Conservation (phyloP, 225 moss, liverwort and hornwort genomes). For the Takakia lepidozioides region DNA sequence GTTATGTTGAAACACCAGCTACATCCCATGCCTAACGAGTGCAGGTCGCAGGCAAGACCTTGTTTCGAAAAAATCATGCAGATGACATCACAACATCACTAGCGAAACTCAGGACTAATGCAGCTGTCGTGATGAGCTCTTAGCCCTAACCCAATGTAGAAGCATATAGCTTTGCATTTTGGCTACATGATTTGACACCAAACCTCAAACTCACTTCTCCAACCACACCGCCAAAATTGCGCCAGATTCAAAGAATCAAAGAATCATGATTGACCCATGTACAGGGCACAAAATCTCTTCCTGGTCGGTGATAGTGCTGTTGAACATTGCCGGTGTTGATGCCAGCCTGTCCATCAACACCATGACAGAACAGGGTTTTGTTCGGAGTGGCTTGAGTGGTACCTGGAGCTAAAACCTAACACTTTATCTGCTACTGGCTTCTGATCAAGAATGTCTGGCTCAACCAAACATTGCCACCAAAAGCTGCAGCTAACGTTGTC, state of each 20-base stretch:
- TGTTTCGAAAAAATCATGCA: background rate
- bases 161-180: background rate
- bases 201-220: too few relatives aligned
- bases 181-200: background rate
- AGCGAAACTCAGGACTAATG: background rate
- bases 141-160: background rate
- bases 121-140: background rate
- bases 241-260: too few relatives aligned
- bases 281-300: slow-evolving; percentile 69
- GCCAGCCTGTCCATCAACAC: slow-evolving; percentile 57
- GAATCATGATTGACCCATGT: slow-evolving; percentile 82
- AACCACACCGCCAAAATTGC: too few relatives aligned
- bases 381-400: background rate
- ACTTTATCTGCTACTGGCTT: too few relatives aligned
- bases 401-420: too few relatives aligned
- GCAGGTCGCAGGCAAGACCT: too few relatives aligned
- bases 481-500: too few relatives aligned
- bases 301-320: slow-evolving; percentile 73
- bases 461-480: too few relatives aligned
- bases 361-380: slow-evolving; percentile 3
- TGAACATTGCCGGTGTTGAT: slow-evolving; percentile 99
- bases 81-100: background rate
- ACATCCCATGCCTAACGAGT: too few relatives aligned
- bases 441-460: too few relatives aligned
- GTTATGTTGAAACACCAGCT: too few relatives aligned